Percentiles rank a stretch among this genome's conserved stretches.
Conservation (phyloP, 192 early-diverging fungal species). For the Backusella liffmaniae region DNA sequence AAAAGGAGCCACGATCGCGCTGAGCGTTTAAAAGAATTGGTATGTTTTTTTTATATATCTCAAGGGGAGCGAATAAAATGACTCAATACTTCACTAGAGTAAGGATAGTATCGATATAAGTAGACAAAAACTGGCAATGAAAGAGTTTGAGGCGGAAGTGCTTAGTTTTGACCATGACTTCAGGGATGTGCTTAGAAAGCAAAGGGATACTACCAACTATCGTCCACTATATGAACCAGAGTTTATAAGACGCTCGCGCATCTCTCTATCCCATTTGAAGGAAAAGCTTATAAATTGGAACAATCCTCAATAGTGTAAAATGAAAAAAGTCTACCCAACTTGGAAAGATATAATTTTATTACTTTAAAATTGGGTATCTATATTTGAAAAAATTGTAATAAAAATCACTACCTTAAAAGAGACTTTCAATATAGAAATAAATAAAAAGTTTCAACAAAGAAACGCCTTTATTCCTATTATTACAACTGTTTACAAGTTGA, state of each 20-base stretch:
- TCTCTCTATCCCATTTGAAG: background rate
- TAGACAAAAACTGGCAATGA: background rate
- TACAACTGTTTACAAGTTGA: too few relatives aligned
- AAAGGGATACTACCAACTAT: background rate
- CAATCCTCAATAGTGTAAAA: background rate
- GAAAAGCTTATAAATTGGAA: background rate
- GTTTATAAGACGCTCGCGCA: background rate
- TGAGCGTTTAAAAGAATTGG: background rate
- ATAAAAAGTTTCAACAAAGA: too few relatives aligned
- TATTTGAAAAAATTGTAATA: too few relatives aligned
- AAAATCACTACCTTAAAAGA: too few relatives aligned
- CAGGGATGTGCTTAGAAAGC: background rate
- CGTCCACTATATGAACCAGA: background rate
- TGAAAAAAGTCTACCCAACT: background rate
- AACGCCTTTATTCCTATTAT: too few relatives aligned
- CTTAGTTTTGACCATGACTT: background rate
- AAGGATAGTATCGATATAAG: background rate
- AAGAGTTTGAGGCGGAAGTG: background rate
- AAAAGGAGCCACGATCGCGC: conserved; percentile 2
- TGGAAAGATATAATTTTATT: too few relatives aligned
- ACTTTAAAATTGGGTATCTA: too few relatives aligned
- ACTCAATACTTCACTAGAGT: background rate
- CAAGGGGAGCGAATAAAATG: background rate
- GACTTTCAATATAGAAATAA: too few relatives aligned
- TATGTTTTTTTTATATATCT: background rate